These are phyloP conservation scores for Pleurotus cornucopiae DNA, from an alignment of 768 basidiomycete genomes.

Conservation along the genomic window DNA sequence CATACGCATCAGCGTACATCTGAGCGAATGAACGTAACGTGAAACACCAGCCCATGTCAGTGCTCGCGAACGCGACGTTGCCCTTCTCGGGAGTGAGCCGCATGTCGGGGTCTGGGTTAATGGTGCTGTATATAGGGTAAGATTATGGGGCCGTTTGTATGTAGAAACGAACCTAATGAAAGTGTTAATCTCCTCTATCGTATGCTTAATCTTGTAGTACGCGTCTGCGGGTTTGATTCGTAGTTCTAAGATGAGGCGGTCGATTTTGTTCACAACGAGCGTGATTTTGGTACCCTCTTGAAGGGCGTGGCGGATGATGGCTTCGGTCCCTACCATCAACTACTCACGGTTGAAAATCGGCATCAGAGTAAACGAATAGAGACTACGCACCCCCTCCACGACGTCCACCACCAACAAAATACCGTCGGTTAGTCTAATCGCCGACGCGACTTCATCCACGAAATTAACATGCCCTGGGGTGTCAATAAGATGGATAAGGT, in stretches of 20 bases:
- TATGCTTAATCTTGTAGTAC: conserved; percentile 98
- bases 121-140: conserved; percentile 39
- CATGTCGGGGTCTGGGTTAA: conserved; percentile 84
- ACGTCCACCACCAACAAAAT: conserved; percentile 93
- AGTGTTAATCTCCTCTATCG: conserved; percentile 96
- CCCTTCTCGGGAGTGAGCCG: conserved; percentile 92
- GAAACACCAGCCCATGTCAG: conserved; percentile 98
- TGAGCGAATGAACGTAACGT: conserved; percentile 91
- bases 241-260: conserved; percentile 93
- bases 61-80: conserved; percentile 95
- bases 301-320: conserved; percentile 81
- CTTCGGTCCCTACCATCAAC: conserved; percentile 93
- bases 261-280: conserved; percentile 96
- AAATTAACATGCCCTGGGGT: conserved; percentile 99
- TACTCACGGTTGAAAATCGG: conserved; percentile 21
- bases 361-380: conserved; percentile 6
- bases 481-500: conserved; percentile 90
- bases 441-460: conserved; percentile 92
- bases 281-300: conserved; percentile 88
- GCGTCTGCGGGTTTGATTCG: conserved; percentile 95
- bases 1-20: conserved; percentile 94
- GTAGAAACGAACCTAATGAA: conserved; percentile 69
- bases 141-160: conserved; percentile 2
- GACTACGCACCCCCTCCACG: conserved; percentile 82
- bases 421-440: conserved; percentile 86